A percentile compares a stretch with the other conserved stretches of the same genome.
Evolutionary conservation across 352 stramenopile species (phyloP).

Genomic region (Globisporangium barbulae): DNA sequence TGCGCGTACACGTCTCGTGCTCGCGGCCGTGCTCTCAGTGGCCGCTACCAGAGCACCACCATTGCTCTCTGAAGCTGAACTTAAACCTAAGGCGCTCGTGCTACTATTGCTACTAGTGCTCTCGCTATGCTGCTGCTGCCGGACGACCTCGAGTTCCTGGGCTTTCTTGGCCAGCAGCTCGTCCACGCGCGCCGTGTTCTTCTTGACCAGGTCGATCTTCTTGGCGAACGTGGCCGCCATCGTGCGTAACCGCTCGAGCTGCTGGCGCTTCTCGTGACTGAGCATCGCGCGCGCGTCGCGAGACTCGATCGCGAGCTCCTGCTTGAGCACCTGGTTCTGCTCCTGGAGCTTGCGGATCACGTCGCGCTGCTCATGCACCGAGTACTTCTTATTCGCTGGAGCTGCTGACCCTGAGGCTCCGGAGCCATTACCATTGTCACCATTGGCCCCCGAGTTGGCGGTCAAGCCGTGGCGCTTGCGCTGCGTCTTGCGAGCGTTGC

Average conservation of each 20-base stretch:
- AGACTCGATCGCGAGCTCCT: slow-evolving; percentile 68
- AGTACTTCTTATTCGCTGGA: slow-evolving; percentile 31
- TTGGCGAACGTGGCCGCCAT: slow-evolving; percentile 40
- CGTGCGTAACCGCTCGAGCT: slow-evolving; percentile 53
- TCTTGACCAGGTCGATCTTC: slow-evolving; percentile 47
- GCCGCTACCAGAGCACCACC: not conserved
- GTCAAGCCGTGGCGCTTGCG: slow-evolving; percentile 10
- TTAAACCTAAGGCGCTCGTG: slow-evolving; percentile 1
- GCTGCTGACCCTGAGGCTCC: not conserved
- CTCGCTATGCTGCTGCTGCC: slow-evolving; percentile 29
- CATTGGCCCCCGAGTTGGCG: not conserved
- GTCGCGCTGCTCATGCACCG: slow-evolving; percentile 66
- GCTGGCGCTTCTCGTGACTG: slow-evolving; percentile 47
- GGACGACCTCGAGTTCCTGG: slow-evolving; percentile 42
- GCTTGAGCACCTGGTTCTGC: slow-evolving; percentile 71
- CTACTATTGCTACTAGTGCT: not conserved
- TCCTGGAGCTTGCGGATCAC: slow-evolving; percentile 72
- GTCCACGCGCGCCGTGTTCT: slow-evolving; percentile 41
- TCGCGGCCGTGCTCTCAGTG: slow-evolving; percentile 42
- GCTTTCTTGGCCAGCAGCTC: slow-evolving; percentile 43
- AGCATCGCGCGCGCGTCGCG: slow-evolving; percentile 53
- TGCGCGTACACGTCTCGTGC: slow-evolving; percentile 41
- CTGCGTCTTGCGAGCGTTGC: slow-evolving; percentile 5
- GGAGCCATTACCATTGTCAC: not conserved
- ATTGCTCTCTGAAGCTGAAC: slow-evolving; percentile 9